Conservation (phyloP, 164 flowering plant genomes). For the Amborella trichopoda region DNA sequence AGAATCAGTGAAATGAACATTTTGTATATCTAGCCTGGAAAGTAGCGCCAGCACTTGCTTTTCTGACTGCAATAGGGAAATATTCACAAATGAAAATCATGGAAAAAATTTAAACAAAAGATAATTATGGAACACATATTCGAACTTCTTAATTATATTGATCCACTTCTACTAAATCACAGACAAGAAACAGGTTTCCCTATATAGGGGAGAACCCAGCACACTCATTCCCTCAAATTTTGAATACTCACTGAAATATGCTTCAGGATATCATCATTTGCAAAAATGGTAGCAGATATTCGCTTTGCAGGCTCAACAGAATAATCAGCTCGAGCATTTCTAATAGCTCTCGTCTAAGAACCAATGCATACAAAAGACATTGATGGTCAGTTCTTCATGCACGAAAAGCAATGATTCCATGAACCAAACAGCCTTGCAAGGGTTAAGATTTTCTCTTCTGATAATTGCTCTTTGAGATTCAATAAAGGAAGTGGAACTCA, state of each 20-base stretch:
- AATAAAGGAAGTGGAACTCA: constrained; percentile 16
- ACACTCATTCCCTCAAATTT: too few relatives aligned
- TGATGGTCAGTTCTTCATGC: neutral
- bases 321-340: constrained; percentile 95
- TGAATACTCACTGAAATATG: constrained; percentile 59
- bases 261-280: constrained; percentile 47
- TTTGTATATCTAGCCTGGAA: constrained; percentile 61
- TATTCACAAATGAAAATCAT: too few relatives aligned
- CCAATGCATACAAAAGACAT: neutral
- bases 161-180: too few relatives aligned
- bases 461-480: neutral
- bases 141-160: too few relatives aligned
- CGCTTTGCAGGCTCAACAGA: constrained; percentile 89
- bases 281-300: constrained; percentile 83
- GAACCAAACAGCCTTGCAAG: too few relatives aligned
- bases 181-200: too few relatives aligned
- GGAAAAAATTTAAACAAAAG: too few relatives aligned
- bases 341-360: constrained; percentile 60
- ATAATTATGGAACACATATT: too few relatives aligned
- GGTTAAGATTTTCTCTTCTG: too few relatives aligned
- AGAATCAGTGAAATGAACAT: constrained; percentile 40
- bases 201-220: too few relatives aligned
- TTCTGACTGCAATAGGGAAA: constrained; percentile 76
- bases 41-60: constrained; percentile 78
- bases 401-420: neutral